Percentiles rank a stretch among this genome's conserved stretches.
Conservation (phyloP, 192 early-diverging fungal genomes). For the Entomortierella parvispora region DNA sequence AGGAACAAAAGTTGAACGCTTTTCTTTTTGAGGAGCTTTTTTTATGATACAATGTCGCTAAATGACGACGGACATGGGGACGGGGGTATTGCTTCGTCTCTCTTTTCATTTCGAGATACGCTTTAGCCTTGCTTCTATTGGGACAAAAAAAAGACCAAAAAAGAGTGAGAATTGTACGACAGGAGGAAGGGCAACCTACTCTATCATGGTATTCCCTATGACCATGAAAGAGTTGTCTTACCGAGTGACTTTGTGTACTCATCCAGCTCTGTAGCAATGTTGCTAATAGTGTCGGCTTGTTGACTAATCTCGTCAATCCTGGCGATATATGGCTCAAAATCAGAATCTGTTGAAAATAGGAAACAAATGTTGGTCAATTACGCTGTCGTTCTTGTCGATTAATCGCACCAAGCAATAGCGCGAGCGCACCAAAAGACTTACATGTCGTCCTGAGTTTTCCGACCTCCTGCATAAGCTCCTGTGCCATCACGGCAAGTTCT, state of each 20-base stretch:
- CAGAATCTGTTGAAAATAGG: constrained; percentile 21
- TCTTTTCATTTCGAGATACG: constrained; percentile 21
- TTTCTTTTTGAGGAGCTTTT: too few relatives aligned
- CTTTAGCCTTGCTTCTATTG: constrained; percentile 18
- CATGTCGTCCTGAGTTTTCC: constrained; percentile 53
- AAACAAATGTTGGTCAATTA: neutral
- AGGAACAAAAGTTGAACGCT: too few relatives aligned
- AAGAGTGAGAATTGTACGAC: too few relatives aligned
- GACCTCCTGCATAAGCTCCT: constrained; percentile 55
- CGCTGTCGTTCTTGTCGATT: neutral
- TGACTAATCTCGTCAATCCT: constrained; percentile 57
- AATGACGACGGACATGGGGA: too few relatives aligned
- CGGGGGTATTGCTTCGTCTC: neutral
- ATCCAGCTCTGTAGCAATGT: constrained; percentile 52
- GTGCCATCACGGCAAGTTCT: constrained; percentile 53
- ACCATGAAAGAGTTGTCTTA: neutral
- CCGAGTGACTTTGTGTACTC: constrained; percentile 58
- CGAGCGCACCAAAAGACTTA: too few relatives aligned
- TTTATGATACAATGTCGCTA: too few relatives aligned
- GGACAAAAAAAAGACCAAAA: neutral
- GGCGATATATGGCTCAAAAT: constrained; percentile 55
- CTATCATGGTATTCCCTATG: neutral
- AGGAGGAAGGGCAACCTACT: neutral
- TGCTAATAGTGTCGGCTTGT: constrained; percentile 54
- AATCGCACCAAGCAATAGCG: too few relatives aligned